These are phyloP conservation scores for Trichoderma cornu-damae DNA, from an alignment of 2,329 filamentous ascomycete genomes.

Conservation along the genomic window DNA sequence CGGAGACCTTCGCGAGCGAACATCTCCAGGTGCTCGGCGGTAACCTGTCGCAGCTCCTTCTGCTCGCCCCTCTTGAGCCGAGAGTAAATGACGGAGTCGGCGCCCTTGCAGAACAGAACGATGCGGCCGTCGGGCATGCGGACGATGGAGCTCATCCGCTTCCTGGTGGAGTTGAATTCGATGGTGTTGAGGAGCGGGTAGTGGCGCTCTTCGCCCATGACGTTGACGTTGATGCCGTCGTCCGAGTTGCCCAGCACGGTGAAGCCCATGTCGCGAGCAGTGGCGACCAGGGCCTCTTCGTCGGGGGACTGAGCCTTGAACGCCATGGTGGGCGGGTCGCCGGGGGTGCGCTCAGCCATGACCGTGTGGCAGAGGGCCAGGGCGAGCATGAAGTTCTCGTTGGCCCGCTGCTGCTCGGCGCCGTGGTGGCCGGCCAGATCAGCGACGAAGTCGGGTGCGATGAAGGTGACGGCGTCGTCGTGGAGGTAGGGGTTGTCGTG, in stretches of 20 bases:
- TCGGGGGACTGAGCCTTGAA: conserved; percentile 98
- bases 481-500: conserved; percentile 88
- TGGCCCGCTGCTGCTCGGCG: conserved; percentile 68
- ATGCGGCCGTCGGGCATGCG: conserved; percentile 89
- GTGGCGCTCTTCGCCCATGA: conserved; percentile 77
- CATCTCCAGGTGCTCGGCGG: conserved; percentile 92
- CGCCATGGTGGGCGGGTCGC: conserved; percentile 83
- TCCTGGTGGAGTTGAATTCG: conserved; percentile 94
- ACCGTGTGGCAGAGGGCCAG: conserved; percentile 96
- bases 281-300: conserved; percentile 88
- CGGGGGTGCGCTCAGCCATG: conserved; percentile 81
- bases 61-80: conserved; percentile 82
- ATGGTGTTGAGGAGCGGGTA: conserved; percentile 91
- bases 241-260: conserved; percentile 77
- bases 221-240: conserved; percentile 78
- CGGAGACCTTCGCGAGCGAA: conserved; percentile 93
- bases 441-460: conserved; percentile 81
- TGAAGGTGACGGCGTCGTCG: conserved; percentile 85
- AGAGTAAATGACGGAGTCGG: conserved; percentile 95
- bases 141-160: conserved; percentile 96
- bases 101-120: conserved; percentile 92
- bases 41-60: conserved; percentile 71
- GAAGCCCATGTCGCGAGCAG: conserved; percentile 91
- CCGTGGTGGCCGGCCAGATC: conserved; percentile 77
- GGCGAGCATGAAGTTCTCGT: conserved; percentile 88